A percentile compares a stretch with the other conserved stretches of the same genome.
These are phyloP conservation scores for Musa schizocarpa DNA, from an alignment of 176 grass and related monocot genomes.

Conservation along the genomic window DNA sequence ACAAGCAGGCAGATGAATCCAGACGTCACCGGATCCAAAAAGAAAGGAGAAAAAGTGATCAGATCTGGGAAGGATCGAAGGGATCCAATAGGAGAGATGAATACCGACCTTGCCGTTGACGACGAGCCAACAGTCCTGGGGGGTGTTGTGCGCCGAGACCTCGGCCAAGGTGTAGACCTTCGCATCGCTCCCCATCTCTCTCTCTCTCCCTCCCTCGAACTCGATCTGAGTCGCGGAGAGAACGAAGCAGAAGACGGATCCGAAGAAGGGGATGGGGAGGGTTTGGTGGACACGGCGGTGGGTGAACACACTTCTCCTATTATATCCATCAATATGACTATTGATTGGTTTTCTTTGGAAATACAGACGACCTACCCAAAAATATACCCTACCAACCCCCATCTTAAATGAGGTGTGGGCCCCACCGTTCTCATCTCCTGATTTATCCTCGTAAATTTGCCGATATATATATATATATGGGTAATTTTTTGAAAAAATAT, in stretches of 20 bases:
- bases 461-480: too few relatives aligned
- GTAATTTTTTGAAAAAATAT: too few relatives aligned
- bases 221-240: neutral
- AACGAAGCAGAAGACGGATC: too few relatives aligned
- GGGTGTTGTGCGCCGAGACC: conserved; percentile 59
- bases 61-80: neutral
- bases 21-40: neutral
- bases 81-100: neutral
- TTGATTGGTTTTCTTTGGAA: too few relatives aligned
- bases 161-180: conserved; percentile 53
- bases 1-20: neutral
- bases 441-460: too few relatives aligned
- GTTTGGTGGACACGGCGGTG: neutral
- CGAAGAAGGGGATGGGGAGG: neutral
- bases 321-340: too few relatives aligned
- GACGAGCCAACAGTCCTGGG: conserved; percentile 70
- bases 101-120: conserved; percentile 55
- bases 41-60: neutral
- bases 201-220: neutral
- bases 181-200: conserved; percentile 12
- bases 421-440: too few relatives aligned
- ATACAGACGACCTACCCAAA: too few relatives aligned
- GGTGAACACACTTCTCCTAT: neutral
- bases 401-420: too few relatives aligned
- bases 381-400: too few relatives aligned